Evolutionary conservation across 1,284 basidiomycete genomes (phyloP).

Genomic region (Rhodotorula sp.): DNA sequence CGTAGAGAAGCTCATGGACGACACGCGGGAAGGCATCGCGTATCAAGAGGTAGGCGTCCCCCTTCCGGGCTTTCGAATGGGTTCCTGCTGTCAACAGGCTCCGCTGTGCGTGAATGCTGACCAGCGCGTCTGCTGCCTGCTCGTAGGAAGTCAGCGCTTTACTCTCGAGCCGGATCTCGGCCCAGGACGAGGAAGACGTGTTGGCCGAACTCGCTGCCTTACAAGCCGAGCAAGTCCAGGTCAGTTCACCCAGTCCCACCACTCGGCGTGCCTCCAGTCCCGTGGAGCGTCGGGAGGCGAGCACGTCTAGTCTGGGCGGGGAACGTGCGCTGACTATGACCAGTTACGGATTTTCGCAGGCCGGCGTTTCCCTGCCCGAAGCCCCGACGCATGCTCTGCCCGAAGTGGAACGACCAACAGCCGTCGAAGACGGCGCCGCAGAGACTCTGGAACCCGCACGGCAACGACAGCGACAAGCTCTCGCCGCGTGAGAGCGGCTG

Average conservation of each 20-base stretch:
- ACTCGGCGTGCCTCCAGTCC: too few relatives aligned
- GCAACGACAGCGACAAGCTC: constrained; percentile 13
- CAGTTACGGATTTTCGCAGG: neutral
- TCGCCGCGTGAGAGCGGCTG: constrained; percentile 9
- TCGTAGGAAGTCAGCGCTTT: constrained; percentile 84
- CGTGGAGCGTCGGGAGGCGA: too few relatives aligned
- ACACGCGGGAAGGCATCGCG: constrained; percentile 85
- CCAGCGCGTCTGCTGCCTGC: neutral
- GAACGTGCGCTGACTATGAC: neutral
- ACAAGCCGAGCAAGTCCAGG: constrained; percentile 56
- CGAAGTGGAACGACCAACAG: constrained; percentile 4
- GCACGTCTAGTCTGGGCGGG: neutral
- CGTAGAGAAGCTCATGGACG: constrained; percentile 89
- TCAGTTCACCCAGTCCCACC: neutral
- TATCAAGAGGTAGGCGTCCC: constrained; percentile 69
- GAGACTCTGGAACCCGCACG: neutral
- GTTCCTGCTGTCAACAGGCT: neutral
- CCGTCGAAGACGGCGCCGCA: neutral
- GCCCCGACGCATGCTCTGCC: constrained; percentile 14
- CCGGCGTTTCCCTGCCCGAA: constrained; percentile 21
- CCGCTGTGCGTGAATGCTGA: too few relatives aligned
- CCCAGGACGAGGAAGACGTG: constrained; percentile 91
- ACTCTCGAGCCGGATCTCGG: constrained; percentile 72
- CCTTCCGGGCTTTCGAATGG: neutral
- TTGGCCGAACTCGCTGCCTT: constrained; percentile 72